Evolutionary conservation across 2,329 filamentous ascomycete genomes (phyloP), one percentile per base, ranked within the genome.

Genomic region (Fusarium palustre): DNA sequence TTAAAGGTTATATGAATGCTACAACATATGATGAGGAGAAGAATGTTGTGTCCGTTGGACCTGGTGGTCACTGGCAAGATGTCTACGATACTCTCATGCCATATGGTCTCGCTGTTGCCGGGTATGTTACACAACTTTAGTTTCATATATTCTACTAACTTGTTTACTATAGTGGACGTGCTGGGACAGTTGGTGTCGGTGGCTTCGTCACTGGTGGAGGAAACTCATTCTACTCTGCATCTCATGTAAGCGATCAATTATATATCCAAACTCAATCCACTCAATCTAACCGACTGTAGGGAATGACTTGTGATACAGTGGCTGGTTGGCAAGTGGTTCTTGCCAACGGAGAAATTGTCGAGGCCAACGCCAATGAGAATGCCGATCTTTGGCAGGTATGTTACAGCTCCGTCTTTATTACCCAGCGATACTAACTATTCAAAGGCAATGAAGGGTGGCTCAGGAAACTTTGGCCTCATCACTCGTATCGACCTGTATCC

Each of bases 361-460:
- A 82, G 6, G 83, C 80, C 20, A 84, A 80, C 33, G 71, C 71
- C 2, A 64, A 73, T 0, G 65, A 77, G 10, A 79, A 85, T 58
- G 28, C 76, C 0, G 83, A 85, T 56, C 78, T 86, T 3, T 86
- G 77, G 74, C 79, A 77, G 67, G 66, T 50, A 55, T 43, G 50
- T 39, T 4, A 5, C 15, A 24, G n/a, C 3, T 10, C 10, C 4
- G 7, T 30, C 8, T 4, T 2, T 50, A 18, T 8, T 7, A 18
- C 0, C 0, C 11, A 20, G 0, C 5, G 5, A 13, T 24, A 10
- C 41, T 69, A 4, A 69, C 20, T 7, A 25, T 15, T 5, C n/a
- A 11, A 28, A 69, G 66, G 84, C 82, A 1, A 74, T 85, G 22
- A 82, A 83, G 47, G 84, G 84, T 7, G 83, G 83, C n/a, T 78